Evolutionary conservation across 2,329 filamentous ascomycete genomes (phyloP).

Genomic region (Diaporthe citri): DNA sequence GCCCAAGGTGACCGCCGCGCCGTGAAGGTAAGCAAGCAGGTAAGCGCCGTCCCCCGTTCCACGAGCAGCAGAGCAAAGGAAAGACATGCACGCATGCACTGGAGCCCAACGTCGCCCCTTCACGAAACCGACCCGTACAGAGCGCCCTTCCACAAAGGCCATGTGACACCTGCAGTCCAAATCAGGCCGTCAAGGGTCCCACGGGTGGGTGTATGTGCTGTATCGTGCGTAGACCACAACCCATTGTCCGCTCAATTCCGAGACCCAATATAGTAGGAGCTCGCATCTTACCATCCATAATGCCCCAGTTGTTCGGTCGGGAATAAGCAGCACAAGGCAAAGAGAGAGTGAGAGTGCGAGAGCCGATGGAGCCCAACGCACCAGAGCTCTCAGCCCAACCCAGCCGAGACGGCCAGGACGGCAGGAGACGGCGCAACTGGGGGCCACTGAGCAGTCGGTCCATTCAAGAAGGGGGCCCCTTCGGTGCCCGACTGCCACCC

Average conservation of each 20-base stretch:
- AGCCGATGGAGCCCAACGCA: not conserved
- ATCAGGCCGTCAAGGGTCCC: not conserved
- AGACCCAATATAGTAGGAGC: not conserved
- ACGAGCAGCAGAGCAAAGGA: not conserved
- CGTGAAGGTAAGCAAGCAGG: not conserved
- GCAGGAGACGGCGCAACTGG: not conserved
- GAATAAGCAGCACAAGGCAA: not conserved
- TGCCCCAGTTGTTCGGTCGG: not conserved
- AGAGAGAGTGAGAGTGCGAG: not conserved
- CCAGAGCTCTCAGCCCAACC: conserved; percentile 7
- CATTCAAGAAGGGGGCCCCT: not conserved
- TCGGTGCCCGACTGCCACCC: conserved; percentile 24
- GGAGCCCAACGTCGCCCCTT: conserved; percentile 3
- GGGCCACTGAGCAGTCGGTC: not conserved
- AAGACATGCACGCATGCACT: not conserved
- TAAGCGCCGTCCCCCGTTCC: not conserved
- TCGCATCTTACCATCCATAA: not conserved
- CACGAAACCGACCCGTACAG: not conserved
- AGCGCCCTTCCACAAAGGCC: not conserved
- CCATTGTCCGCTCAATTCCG: not conserved
- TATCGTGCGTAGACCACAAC: not conserved
- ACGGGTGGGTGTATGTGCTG: not conserved
- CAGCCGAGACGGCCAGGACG: not conserved
- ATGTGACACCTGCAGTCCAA: not conserved
- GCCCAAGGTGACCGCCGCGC: not conserved